Base-by-base conservation (phyloP, 345 rosid species). In the Zanthoxylum bungeanum region DNA sequence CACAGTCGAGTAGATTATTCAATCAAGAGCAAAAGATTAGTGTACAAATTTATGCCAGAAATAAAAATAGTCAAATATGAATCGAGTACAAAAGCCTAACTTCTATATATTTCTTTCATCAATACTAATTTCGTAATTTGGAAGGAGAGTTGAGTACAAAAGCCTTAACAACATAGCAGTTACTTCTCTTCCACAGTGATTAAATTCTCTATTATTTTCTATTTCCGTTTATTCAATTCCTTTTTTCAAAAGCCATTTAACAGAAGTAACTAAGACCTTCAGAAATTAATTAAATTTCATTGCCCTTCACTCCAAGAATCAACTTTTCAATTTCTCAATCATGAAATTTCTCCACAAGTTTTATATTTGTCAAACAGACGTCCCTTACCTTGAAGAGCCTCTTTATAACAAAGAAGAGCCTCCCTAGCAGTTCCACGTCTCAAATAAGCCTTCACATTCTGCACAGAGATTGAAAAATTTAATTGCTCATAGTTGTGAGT, bases 371-470 rank as follows among this genome's bases (percentile, higher is more conserved):
- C 33, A 53, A 39, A 16, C 68, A 39, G 19, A 61, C 3, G 5
- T 61, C 59, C 50, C 67, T 75, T 76, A 90, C 97, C 98, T 84
- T 86, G 87, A 72, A 82, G 83, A 73, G 98, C 91, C 75, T 90
- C 97, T 76, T 94, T 86, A 74, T 94, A 81, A 70, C 78, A 72
- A 37, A 80, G 72, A 69, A 94, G 97, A 5, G 96, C 83, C 83
- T 92, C 98, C 69, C 94, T 87, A 58, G 97, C 97, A 2, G 97
- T 85, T 77, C 97, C 98, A 36, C 97, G 93, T 76, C 98, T 90
- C 78, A 94, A 66, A 80, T 92, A 92, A 3, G 97, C 97, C 84
- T 92, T 94, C 59, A 94, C 97, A 82, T 89, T 94, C 97, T 94
- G 87, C 81, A 72, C 4, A 30, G 11, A 66, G 42, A 63, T 27